These are phyloP conservation scores for Nicotiana paniculata DNA, from an alignment of 257 asterid species.

Conservation along the genomic window DNA sequence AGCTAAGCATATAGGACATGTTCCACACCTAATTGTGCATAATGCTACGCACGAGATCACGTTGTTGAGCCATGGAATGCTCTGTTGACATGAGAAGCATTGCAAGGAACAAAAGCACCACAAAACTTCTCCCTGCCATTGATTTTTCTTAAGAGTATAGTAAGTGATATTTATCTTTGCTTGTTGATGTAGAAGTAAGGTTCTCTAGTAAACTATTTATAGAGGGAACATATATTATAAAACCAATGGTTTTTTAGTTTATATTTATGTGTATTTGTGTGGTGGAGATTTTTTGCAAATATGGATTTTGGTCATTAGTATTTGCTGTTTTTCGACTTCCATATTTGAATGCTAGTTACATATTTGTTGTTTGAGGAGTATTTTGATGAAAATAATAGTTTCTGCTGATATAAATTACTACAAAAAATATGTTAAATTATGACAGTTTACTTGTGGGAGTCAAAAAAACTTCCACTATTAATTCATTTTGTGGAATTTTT, in stretches of 20 bases:
- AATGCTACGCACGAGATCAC: neutral
- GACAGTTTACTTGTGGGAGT: too few species aligned
- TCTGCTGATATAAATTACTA: too few species aligned
- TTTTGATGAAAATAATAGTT: too few species aligned
- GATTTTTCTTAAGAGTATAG: neutral
- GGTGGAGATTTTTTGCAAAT: too few species aligned
- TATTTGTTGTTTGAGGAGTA: too few species aligned
- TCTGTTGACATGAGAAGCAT: neutral
- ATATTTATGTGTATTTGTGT: too few species aligned
- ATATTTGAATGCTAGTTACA: too few species aligned
- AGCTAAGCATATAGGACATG: neutral
- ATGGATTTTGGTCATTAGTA: too few species aligned
- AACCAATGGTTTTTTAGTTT: neutral
- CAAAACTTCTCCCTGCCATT: neutral
- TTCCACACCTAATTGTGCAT: neutral
- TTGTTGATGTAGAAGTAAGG: neutral
- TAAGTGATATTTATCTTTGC: neutral
- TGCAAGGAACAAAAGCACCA: neutral
- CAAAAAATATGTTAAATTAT: too few species aligned
- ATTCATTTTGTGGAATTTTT: too few species aligned
- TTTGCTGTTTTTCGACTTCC: too few species aligned
- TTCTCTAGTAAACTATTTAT: neutral
- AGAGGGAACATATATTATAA: neutral
- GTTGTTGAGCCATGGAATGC: neutral
- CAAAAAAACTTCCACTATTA: too few species aligned